Evolutionary conservation across 768 basidiomycete genomes (phyloP), one percentile per base, ranked within the genome.

Genomic region (Vishniacozyma victoriae): DNA sequence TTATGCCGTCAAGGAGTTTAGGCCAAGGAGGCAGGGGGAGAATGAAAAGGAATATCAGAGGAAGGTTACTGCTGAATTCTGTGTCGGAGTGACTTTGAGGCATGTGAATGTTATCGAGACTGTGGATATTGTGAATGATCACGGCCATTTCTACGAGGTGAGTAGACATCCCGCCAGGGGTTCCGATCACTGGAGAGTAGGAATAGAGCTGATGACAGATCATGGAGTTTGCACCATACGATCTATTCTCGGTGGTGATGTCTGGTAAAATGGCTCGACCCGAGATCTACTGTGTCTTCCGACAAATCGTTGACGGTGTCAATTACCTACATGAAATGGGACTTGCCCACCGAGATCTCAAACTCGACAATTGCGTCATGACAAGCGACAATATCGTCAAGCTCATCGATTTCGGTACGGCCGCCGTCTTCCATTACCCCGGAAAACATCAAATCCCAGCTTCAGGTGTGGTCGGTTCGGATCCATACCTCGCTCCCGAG

Each of bases 301-400:
- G 91, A 52, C 95, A 99, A 74, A 96, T 99, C 60, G 88, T 92
- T 73, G 86, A 89, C 62, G 95, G 95, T 47, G 93, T 99, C 54
- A 87, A 93, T 72, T 97, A 99, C 71, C 83, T 99, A 41, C 95
- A 99, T 74, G 85, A 87, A 57, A 83, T 97, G 77, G 95, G 95
- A 22, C 84, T 97, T 42, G 95, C 95, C 4, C 95, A 99, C 68
- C 87, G 95, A 37, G 95, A 99, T 73, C 82, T 99, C 75, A 99
- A 99, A 74, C 85, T 99, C 52, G 95, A 99, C 76, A 99, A 99
- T 72, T 97, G 95, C 73, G 95, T 99, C 76, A 95, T 99, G 88
- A 93, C 87, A n/a, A 76, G 77, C 3, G 79, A 85, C 66, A 90
- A 96, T 67, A 80, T 95, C 59, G 88, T 99, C 76, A 99, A 99